Conservation (phyloP, 345 rosid species). For the Sapria himalayana region DNA sequence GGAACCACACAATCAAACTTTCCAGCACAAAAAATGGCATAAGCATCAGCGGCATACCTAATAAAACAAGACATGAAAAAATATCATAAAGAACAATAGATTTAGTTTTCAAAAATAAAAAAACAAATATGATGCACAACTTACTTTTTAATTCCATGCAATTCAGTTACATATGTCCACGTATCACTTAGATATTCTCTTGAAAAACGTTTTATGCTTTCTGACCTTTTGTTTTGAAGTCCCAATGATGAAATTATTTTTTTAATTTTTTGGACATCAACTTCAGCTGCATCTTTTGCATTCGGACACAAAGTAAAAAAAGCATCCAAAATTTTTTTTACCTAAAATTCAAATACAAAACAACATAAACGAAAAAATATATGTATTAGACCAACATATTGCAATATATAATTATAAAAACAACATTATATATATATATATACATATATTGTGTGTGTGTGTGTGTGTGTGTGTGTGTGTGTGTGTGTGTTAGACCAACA, state of each 20-base stretch:
- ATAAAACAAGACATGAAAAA: conserved; percentile 2
- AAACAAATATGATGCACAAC: conserved; percentile 2
- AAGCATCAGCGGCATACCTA: conserved; percentile 83
- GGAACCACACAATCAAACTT: conserved; percentile 53
- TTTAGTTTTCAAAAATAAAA: background rate
- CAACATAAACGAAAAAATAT: too few species aligned
- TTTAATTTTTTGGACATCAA: conserved; percentile 31
- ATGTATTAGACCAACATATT: too few species aligned
- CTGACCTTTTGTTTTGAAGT: conserved; percentile 36
- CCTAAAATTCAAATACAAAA: too few species aligned
- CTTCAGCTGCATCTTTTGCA: conserved; percentile 39
- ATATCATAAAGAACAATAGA: background rate
- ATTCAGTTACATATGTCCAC: conserved; percentile 74
- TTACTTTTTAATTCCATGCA: conserved; percentile 64
- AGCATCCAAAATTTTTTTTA: conserved; percentile 18
- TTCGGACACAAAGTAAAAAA: conserved; percentile 42
- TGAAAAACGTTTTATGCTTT: conserved; percentile 34
- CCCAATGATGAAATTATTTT: too few species aligned
- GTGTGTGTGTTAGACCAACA: too few species aligned
- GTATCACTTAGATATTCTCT: conserved; percentile 35
- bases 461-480: too few species aligned
- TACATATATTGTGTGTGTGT: too few species aligned
- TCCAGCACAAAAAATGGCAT: conserved; percentile 77
- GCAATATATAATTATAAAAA: too few species aligned
- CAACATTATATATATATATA: too few species aligned